Evolutionary conservation across 768 basidiomycete genomes (phyloP).

Genomic region (Hypsizygus marmoreus): DNA sequence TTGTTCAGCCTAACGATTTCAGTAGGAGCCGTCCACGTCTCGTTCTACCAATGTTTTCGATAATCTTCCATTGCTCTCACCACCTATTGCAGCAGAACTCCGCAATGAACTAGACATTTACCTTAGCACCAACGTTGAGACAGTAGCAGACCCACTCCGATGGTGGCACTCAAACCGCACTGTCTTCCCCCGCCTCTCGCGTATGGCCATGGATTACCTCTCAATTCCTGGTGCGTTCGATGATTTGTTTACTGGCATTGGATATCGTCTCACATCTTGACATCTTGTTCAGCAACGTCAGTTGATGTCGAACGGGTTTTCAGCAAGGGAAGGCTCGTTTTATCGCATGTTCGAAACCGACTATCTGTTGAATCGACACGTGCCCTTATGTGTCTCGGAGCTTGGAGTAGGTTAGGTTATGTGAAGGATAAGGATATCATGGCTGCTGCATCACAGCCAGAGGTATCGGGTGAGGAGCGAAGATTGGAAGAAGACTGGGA

Average conservation of each 20-base stretch:
- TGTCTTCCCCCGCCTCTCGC: conserved; percentile 24
- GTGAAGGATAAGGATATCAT: conserved; percentile 19
- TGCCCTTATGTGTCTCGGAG: conserved; percentile 26
- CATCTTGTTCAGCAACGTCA: conserved; percentile 30
- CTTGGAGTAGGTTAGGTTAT: conserved; percentile 21
- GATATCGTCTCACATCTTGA: too few relatives aligned
- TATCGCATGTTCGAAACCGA: conserved; percentile 26
- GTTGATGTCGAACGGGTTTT: conserved; percentile 29
- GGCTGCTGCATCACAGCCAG: too few relatives aligned
- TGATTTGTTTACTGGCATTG: too few relatives aligned
- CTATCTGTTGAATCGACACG: conserved; percentile 19
- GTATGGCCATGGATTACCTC: conserved; percentile 34
- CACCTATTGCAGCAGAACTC: background rate
- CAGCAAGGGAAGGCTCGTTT: conserved; percentile 26
- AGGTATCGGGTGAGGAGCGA: too few relatives aligned
- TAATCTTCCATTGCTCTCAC: background rate
- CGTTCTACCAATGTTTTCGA: conserved; percentile 17
- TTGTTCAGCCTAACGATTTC: background rate
- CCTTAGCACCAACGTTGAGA: conserved; percentile 22
- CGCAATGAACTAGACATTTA: conserved; percentile 25
- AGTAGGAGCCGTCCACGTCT: background rate
- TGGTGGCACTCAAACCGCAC: conserved; percentile 27
- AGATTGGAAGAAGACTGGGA: too few relatives aligned
- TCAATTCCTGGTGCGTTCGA: conserved; percentile 33
- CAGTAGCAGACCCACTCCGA: conserved; percentile 18